phyloP scores from a whole-genome alignment of 2,329 filamentous ascomycete genomes.

The Eutypa lata region DNA sequence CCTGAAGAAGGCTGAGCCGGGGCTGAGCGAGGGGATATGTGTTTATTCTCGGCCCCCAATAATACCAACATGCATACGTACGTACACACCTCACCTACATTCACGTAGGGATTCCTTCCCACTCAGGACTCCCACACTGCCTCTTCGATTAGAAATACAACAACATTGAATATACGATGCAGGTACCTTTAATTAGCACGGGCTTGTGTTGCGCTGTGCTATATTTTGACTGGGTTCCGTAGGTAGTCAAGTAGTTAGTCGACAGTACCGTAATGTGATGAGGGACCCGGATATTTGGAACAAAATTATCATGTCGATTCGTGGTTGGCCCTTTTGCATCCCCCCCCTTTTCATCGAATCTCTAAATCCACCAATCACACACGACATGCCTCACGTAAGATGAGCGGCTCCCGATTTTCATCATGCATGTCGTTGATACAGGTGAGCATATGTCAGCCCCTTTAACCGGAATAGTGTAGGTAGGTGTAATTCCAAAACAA shows the following conservation, averaged over 20 bases:
- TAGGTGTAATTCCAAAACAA: too few species aligned
- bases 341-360: background rate
- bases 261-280: too few species aligned
- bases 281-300: background rate
- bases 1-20: conserved; percentile 22
- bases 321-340: background rate
- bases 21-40: conserved; percentile 11
- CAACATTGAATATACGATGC: too few species aligned
- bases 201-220: background rate
- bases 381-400: background rate
- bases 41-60: conserved; percentile 12
- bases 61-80: conserved; percentile 4
- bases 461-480: too few species aligned
- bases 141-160: too few species aligned
- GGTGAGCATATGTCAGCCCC: too few species aligned
- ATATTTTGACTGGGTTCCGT: background rate
- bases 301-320: background rate
- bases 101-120: too few species aligned
- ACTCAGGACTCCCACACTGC: too few species aligned
- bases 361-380: background rate
- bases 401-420: background rate
- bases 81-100: too few species aligned
- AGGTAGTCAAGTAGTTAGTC: too few species aligned
- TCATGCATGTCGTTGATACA: too few species aligned
- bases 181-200: too few species aligned